Evolutionary conservation across 2,329 filamentous ascomycete genomes (phyloP).

Genomic region (Ascochyta viciae-villosae): DNA sequence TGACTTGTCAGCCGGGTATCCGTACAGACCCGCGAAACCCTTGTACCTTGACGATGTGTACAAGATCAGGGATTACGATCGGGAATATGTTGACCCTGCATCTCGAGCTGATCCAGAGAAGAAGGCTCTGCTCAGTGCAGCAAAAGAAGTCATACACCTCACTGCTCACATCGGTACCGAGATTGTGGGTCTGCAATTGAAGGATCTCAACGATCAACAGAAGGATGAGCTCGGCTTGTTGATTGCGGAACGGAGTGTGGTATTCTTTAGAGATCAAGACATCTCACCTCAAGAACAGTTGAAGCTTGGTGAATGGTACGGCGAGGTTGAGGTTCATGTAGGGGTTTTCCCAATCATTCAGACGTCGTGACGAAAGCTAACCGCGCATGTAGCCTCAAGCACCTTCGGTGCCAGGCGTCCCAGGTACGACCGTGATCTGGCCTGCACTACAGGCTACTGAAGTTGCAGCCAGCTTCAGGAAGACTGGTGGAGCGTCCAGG

Average conservation of each 20-base stretch:
- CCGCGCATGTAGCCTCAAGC: slow-evolving; percentile 65
- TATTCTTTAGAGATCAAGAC: slow-evolving; percentile 61
- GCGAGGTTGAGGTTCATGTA: slow-evolving; percentile 72
- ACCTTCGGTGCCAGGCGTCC: slow-evolving; percentile 71
- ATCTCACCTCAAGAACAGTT: slow-evolving; percentile 42
- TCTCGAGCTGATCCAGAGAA: slow-evolving; percentile 62
- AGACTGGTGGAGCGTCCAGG: slow-evolving; percentile 70
- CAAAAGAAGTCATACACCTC: slow-evolving; percentile 53
- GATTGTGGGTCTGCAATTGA: slow-evolving; percentile 55
- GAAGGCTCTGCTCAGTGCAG: slow-evolving; percentile 44
- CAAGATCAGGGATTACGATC: slow-evolving; percentile 63
- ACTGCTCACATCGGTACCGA: slow-evolving; percentile 49
- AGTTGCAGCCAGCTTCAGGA: slow-evolving; percentile 65
- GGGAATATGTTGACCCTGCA: slow-evolving; percentile 44
- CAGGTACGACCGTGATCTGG: slow-evolving; percentile 72
- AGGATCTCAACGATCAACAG: slow-evolving; percentile 54
- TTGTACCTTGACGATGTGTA: slow-evolving; percentile 74
- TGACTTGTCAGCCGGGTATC: slow-evolving; percentile 73
- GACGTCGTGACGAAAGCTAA: not conserved
- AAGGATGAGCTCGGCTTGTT: slow-evolving; percentile 59
- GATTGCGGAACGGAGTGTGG: slow-evolving; percentile 53
- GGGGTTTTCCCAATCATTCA: slow-evolving; percentile 30
- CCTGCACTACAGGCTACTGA: slow-evolving; percentile 71
- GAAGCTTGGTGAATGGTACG: slow-evolving; percentile 44
- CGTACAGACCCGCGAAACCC: slow-evolving; percentile 71